These are phyloP conservation scores for Backusella mclennaniae DNA, from an alignment of 192 early-diverging fungal species.

Conservation along the genomic window DNA sequence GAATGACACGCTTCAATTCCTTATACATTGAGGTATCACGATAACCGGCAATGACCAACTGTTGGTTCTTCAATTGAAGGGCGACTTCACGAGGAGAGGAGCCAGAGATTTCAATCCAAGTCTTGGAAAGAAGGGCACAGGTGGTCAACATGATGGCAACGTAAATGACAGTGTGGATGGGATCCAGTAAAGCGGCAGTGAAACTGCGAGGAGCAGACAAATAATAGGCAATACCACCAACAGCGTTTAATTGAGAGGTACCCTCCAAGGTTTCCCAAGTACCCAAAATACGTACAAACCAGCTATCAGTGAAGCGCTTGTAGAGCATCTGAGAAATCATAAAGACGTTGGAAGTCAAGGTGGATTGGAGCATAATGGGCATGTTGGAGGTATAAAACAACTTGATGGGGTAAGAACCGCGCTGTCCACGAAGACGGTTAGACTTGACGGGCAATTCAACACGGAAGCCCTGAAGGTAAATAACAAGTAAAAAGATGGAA, in stretches of 20 bases:
- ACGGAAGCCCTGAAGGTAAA: slow-evolving; percentile 99
- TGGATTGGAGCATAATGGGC: slow-evolving; percentile 99
- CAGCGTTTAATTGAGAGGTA: slow-evolving; percentile 92
- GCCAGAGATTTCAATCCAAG: slow-evolving; percentile 99
- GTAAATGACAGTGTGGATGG: slow-evolving; percentile 94
- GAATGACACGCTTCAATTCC: slow-evolving; percentile 99
- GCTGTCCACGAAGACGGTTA: slow-evolving; percentile 92
- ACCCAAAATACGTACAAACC: slow-evolving; percentile 90
- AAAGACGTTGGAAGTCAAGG: slow-evolving; percentile 94
- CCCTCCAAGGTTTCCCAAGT: slow-evolving; percentile 98
- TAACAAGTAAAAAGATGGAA: slow-evolving; percentile 83
- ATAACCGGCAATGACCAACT: slow-evolving; percentile 91
- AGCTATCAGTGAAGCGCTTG: slow-evolving; percentile 96
- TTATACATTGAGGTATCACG: slow-evolving; percentile 98
- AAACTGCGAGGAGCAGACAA: slow-evolving; percentile 95
- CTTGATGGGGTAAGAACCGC: slow-evolving; percentile 98
- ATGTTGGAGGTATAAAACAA: slow-evolving; percentile 99
- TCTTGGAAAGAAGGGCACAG: slow-evolving; percentile 96
- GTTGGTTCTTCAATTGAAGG: slow-evolving; percentile 96
- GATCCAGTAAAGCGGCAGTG: slow-evolving; percentile 81
- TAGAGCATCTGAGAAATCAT: slow-evolving; percentile 98
- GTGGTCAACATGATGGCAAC: slow-evolving; percentile 91
- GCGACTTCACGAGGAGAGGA: slow-evolving; percentile 98
- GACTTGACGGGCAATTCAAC: slow-evolving; percentile 99
- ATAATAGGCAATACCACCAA: slow-evolving; percentile 95